Conservation (phyloP, 2,329 filamentous ascomycete genomes). For the Penicillium sp. region DNA sequence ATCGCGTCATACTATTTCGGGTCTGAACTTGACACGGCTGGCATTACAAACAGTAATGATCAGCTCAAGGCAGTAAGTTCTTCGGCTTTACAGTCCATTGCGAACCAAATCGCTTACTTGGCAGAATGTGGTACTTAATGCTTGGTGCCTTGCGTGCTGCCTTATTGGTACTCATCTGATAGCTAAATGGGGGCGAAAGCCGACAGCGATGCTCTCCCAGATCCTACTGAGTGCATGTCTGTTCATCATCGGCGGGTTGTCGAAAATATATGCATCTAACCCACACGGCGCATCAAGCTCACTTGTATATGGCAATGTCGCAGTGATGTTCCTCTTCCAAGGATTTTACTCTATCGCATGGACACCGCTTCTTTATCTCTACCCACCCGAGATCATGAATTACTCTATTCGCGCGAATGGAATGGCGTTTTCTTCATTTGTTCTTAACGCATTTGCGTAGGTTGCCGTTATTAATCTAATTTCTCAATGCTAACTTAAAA, state of each 20-base stretch:
- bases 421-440: conserved; percentile 39
- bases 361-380: conserved; percentile 52
- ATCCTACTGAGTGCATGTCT: conserved; percentile 45
- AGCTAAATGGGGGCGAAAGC: conserved; percentile 48
- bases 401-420: conserved; percentile 54
- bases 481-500: not conserved
- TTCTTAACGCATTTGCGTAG: conserved; percentile 25
- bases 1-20: conserved; percentile 48
- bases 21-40: conserved; percentile 47
- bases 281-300: conserved; percentile 18
- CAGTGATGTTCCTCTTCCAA: conserved; percentile 55
- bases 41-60: conserved; percentile 44
- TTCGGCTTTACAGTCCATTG: not conserved
- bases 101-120: not conserved
- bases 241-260: conserved; percentile 54
- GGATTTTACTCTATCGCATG: conserved; percentile 54
- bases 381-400: conserved; percentile 53
- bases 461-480: not conserved
- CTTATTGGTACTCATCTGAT: conserved; percentile 47
- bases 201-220: conserved; percentile 44
- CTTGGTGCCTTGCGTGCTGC: conserved; percentile 49
- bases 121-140: conserved; percentile 53
- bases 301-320: conserved; percentile 47
- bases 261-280: conserved; percentile 40
- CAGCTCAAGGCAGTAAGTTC: conserved; percentile 43